Evolutionary conservation across 495 filamentous ascomycete genomes (phyloP), one percentile per base, ranked within the genome.

Genomic region (Cairneyella variabilis): DNA sequence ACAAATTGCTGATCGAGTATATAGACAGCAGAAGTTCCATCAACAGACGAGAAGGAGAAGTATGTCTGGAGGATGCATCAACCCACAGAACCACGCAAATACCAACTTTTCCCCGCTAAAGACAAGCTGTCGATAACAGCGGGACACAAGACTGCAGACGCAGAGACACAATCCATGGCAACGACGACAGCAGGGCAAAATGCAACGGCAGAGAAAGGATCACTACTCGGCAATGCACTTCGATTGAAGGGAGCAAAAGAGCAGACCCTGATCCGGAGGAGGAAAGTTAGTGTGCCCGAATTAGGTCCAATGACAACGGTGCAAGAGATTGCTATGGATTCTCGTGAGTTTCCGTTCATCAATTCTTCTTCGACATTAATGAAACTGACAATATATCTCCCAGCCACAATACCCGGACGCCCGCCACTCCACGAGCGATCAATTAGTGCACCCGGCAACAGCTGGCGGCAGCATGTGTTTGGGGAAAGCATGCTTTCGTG

Each of bases 391-490:
- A 72, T 49, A 72, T 58, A 20, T 26, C 22, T 30, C 47, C 12
- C 53, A 90, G 86, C 86, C 56, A 89, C 86, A 22, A 86, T 90
- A 51, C 86, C 86, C 27, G 86, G 83, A 25, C 78, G 82, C 27
- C 83, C 80, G 46, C 76, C 84, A 14, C 63, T 85, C 22, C 82
- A 86, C 64, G 83, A 85, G 66, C 74, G 84, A 57, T 86, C 83
- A 30, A 79, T 76, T 55, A 86, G 83, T 64, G 79, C 82, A 32
- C 83, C 84, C 23, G 79, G 72, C 59, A 68, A 71, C 55, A 69
- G 66, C 38, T 77, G 75, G 74, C 71, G 73, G 40, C 66, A 70
- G 32, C 68, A 71, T 48, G 65, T 70, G 6, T 64, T 76, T 25
- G 66, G 62, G 8, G 76, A 80, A 34, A 55, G 47, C 49, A 64